These are phyloP conservation scores for Ambrosiella cleistominuta DNA, from an alignment of 2,329 filamentous ascomycete genomes.

Conservation along the genomic window DNA sequence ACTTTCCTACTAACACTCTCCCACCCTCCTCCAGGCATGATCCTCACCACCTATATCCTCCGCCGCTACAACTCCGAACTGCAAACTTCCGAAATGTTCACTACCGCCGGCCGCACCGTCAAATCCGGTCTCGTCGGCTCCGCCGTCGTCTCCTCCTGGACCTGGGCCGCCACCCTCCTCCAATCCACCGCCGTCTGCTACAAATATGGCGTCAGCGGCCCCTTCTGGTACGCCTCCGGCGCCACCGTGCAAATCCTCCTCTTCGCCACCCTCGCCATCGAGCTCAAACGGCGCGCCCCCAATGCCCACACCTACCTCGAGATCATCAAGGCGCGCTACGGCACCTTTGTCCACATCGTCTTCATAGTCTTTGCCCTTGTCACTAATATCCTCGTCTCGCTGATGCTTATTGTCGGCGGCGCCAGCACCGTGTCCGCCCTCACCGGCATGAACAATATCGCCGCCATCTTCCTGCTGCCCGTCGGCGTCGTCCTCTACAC, in stretches of 20 bases:
- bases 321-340: conserved; percentile 67
- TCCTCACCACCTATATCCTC: conserved; percentile 51
- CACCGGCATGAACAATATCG: conserved; percentile 40
- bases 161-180: conserved; percentile 71
- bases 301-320: conserved; percentile 79
- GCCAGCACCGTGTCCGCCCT: conserved; percentile 34
- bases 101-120: conserved; percentile 69
- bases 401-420: conserved; percentile 77
- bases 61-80: conserved; percentile 47
- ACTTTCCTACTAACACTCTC: not conserved
- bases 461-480: conserved; percentile 69
- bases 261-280: conserved; percentile 80
- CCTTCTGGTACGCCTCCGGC: conserved; percentile 45
- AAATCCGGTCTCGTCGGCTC: conserved; percentile 78
- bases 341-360: conserved; percentile 50
- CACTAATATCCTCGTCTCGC: conserved; percentile 74
- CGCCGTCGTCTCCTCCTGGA: conserved; percentile 86
- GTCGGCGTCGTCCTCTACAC: conserved; percentile 58
- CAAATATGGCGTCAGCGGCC: conserved; percentile 49
- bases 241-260: conserved; percentile 76
- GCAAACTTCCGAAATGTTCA: conserved; percentile 88
- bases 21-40: conserved; percentile 20
- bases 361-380: conserved; percentile 70
- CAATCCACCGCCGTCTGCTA: conserved; percentile 73
- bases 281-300: conserved; percentile 69